phyloP scores from a whole-genome alignment of 208 protist genomes.

The Spongospora subterranea region DNA sequence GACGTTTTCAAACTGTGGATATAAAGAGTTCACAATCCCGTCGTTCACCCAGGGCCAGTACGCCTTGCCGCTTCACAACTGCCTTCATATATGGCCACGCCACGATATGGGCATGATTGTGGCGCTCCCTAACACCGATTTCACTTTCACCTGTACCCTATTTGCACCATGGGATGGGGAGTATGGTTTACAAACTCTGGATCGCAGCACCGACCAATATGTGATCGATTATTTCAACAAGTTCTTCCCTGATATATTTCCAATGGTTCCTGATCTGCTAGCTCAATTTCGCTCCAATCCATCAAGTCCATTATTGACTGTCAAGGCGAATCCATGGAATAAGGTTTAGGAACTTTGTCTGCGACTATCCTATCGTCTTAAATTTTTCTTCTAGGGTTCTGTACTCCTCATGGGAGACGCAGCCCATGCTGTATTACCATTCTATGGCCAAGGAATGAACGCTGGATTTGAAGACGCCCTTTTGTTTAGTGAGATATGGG shows the following conservation, averaged over 20 bases:
- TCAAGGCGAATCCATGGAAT: conserved; percentile 34
- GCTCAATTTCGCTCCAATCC: neutral
- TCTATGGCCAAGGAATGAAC: conserved; percentile 60
- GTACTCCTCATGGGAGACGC: conserved; percentile 49
- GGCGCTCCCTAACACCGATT: conserved; percentile 35
- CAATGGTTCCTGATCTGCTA: conserved; percentile 22
- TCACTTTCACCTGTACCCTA: conserved; percentile 26
- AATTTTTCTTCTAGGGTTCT: neutral
- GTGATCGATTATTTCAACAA: conserved; percentile 18
- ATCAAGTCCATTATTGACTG: conserved; percentile 48
- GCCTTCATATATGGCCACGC: conserved; percentile 45
- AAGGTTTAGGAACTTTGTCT: neutral
- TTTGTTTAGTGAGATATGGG: conserved; percentile 49
- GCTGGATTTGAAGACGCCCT: conserved; percentile 49
- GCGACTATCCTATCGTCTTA: too few species aligned
- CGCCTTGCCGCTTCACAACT: neutral
- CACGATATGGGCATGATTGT: conserved; percentile 21
- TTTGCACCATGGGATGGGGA: neutral
- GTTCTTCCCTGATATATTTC: conserved; percentile 15
- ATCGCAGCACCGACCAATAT: neutral
- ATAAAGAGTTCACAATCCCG: conserved; percentile 47
- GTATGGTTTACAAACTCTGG: neutral
- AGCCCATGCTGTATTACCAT: conserved; percentile 54
- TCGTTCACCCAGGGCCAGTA: neutral
- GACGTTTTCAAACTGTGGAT: neutral